Percentiles rank a stretch among this genome's conserved stretches.
phyloP scores from a whole-genome alignment of 1,284 basidiomycete species.

The Rhodotorula sp. region DNA sequence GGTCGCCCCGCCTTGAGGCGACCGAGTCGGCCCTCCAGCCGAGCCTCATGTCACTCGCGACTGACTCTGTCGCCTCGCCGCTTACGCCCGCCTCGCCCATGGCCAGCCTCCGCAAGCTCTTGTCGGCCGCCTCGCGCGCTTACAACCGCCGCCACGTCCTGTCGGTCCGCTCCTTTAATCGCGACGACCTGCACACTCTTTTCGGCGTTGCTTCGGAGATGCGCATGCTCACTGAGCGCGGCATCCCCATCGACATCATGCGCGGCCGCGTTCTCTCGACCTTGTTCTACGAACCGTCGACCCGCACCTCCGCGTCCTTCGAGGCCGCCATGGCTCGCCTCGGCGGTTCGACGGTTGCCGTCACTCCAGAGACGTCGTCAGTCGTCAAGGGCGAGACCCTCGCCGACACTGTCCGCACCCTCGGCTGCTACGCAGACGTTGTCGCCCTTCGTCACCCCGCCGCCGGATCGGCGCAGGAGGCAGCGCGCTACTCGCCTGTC shows the following conservation, averaged over 20 bases:
- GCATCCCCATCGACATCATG: conserved; percentile 82
- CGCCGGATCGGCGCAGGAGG: conserved; percentile 83
- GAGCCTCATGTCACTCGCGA: conserved; percentile 44
- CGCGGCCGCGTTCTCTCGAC: conserved; percentile 89
- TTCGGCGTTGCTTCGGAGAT: conserved; percentile 96
- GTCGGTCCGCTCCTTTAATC: conserved; percentile 88
- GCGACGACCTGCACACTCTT: conserved; percentile 86
- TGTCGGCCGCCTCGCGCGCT: conserved; percentile 56
- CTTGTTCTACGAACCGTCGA: conserved; percentile 98
- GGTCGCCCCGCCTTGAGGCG: conserved; percentile 35
- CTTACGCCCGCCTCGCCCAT: conserved; percentile 49
- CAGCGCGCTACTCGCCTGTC: conserved; percentile 91
- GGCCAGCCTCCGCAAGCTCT: conserved; percentile 52
- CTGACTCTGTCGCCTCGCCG: conserved; percentile 39
- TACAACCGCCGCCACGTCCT: conserved; percentile 88
- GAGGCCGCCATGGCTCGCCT: conserved; percentile 98
- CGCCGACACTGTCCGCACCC: conserved; percentile 88
- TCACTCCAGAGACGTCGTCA: conserved; percentile 78
- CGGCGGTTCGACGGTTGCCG: conserved; percentile 88
- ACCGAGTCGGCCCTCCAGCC: conserved; percentile 31
- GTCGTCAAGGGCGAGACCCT: conserved; percentile 93
- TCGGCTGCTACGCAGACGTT: conserved; percentile 94
- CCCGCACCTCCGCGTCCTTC: conserved; percentile 93
- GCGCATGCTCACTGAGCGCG: conserved; percentile 90
- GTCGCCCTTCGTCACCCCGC: conserved; percentile 93